A percentile compares a stretch with the other conserved stretches of the same genome.
These are phyloP conservation scores for Fraxinus sp. DNA, from an alignment of 305 asterid genomes.

Conservation along the genomic window DNA sequence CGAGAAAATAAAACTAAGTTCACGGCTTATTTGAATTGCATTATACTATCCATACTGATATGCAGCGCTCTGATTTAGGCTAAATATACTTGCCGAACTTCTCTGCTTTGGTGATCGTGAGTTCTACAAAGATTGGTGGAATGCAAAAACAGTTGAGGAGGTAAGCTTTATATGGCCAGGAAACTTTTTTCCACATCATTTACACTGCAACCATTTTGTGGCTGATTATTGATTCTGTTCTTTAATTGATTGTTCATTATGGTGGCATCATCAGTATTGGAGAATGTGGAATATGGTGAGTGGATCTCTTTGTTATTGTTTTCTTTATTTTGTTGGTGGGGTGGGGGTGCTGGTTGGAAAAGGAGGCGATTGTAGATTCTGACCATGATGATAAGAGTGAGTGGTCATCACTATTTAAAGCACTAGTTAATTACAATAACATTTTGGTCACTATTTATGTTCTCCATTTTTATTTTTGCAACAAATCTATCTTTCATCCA, in stretches of 20 bases:
- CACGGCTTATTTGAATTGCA: constrained; percentile 14
- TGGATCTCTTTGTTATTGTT: constrained; percentile 20
- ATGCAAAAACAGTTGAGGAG: constrained; percentile 96
- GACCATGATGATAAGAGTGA: constrained; percentile 4
- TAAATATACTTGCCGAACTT: constrained; percentile 95
- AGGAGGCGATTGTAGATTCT: background rate
- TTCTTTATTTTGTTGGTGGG: background rate
- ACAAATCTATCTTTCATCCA: background rate
- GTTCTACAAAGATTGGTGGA: constrained; percentile 99
- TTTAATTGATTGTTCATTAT: constrained; percentile 26
- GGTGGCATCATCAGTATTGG: constrained; percentile 79
- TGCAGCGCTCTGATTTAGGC: constrained; percentile 60
- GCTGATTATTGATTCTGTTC: constrained; percentile 32
- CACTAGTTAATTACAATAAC: background rate
- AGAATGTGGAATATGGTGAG: constrained; percentile 99
- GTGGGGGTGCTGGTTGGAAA: background rate
- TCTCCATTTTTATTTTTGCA: constrained; percentile 15
- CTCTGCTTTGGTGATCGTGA: constrained; percentile 96
- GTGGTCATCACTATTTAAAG: background rate
- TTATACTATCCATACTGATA: constrained; percentile 39
- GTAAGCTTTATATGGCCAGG: constrained; percentile 32
- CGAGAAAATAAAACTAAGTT: constrained; percentile 17
- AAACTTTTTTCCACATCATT: background rate
- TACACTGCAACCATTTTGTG: constrained; percentile 16
- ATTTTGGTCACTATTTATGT: constrained; percentile 5